Evolutionary conservation across 106 monocot genomes (phyloP), one percentile per base, ranked within the genome.

Genomic region (Xerophyta viscosa): DNA sequence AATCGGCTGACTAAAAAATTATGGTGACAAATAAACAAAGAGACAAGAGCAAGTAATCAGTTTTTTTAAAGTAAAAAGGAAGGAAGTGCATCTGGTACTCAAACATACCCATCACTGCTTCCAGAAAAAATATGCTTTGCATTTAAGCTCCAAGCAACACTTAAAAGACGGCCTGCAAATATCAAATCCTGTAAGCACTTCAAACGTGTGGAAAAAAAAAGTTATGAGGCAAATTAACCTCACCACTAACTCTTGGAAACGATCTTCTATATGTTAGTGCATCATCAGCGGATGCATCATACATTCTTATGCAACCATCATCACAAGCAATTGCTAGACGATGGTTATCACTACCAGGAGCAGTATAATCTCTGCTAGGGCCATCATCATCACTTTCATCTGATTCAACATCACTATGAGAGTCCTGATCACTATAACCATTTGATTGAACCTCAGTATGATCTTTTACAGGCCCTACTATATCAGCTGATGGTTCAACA

Each of bases 71-170:
- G n/a, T n/a, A n/a, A n/a, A n/a, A n/a, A n/a, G n/a, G n/a, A n/a
- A n/a, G n/a, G n/a, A n/a, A n/a, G n/a, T n/a, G n/a, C 10, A 33
- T 33, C 33, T 33, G 18, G 21, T 43, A 41, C 36, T 48, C 13
- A 50, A 57, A 75, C 69, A 53, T 85, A 98, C 96, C 96, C 89
- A 62, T 98, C 96, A 65, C 79, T 90, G 48, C 86, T 90, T 47
- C 96, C 96, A 50, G 82, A 81, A 74, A 86, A 98, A 51, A 98
- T 60, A 1, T 55, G 31, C 24, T 90, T 80, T 27, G 79, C 73
- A 82, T 90, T 62, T 36, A 86, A 62, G 58, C 96, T 98, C 96
- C 96, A 98, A 45, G 68, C 71, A 64, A 90, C 74, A 72, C 96
- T 82, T 37, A 98, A 62, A 29, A 71, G 64, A 26, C 82, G 88